Evolutionary conservation across 1,284 basidiomycete species (phyloP), one percentile per base, ranked within the genome.

Genomic region (Malassezia sp.): DNA sequence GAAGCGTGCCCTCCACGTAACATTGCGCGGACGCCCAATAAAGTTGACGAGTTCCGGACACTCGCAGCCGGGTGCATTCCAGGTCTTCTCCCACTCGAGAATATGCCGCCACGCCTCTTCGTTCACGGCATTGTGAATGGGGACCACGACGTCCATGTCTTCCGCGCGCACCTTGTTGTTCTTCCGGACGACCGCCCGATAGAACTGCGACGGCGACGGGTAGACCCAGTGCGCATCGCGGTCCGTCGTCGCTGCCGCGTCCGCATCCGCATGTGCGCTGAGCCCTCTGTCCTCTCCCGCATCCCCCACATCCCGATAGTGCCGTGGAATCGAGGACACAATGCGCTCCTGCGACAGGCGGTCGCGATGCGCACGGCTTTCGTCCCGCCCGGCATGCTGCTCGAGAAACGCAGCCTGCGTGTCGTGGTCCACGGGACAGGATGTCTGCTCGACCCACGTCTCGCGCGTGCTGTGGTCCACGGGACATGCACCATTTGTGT

Each of bases 61-160:
- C 17, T 48, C 39, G 1, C 45, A 23, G 2, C 33, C 41, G 2
- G 40, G 31, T 10, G 31, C 42, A n/a, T 46, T 31, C 35, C 48
- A 50, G 7, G 14, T 20, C 3, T 23, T 72, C 71, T 97, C 91
- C 91, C 91, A 99, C 53, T 79, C 79, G 67, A 89, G 72, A 38
- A 99, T 78, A 71, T 93, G 83, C 38, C 75, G 74, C 91, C 91
- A 99, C 3, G 90, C 87, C 51, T 84, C 81, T 73, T 97, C 93
- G 67, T 99, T 99, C 50, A 97, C 93, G 24, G 91, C 91, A 67
- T 97, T 99, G 73, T 99, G 91, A 48, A 99, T 97, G 6, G 91
- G 91, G 6, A 99, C 89, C 59, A 99, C 83, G 18, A 87, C 84
- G 62, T 79, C 80, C 90, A 97, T 96, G 73, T 96, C 91, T 17